Percentiles rank a stretch among this genome's conserved stretches.
Evolutionary conservation across 1,139 yeast genomes (phyloP).

Genomic region (Debaryomycetaceae sp.): DNA sequence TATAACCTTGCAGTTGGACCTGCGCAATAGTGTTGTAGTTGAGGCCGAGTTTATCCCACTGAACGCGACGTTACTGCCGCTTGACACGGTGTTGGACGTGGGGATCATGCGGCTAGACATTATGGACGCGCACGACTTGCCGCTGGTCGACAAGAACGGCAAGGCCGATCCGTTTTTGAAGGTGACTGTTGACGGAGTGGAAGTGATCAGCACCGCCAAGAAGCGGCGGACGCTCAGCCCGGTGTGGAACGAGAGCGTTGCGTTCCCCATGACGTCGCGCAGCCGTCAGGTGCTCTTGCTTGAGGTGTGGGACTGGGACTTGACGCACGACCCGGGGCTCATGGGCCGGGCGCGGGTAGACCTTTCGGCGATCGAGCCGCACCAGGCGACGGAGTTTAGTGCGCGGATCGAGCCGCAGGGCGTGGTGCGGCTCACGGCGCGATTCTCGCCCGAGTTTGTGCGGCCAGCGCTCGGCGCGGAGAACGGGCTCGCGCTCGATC

Average conservation of each 20-base stretch:
- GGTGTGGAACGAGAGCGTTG: slow-evolving; percentile 52
- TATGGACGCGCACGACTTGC: slow-evolving; percentile 40
- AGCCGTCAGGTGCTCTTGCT: slow-evolving; percentile 38
- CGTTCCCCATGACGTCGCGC: slow-evolving; percentile 54
- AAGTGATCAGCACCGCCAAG: slow-evolving; percentile 45
- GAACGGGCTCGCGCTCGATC: slow-evolving; percentile 29
- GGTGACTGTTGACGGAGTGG: slow-evolving; percentile 42
- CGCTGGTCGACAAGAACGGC: slow-evolving; percentile 59
- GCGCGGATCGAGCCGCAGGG: slow-evolving; percentile 55
- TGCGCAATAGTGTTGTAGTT: slow-evolving; percentile 30
- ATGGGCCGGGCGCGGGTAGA: slow-evolving; percentile 45
- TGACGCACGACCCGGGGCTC: slow-evolving; percentile 54
- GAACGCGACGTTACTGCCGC: slow-evolving; percentile 38
- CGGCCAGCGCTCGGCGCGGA: slow-evolving; percentile 43
- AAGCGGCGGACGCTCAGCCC: slow-evolving; percentile 61
- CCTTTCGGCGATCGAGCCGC: slow-evolving; percentile 36
- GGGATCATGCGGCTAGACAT: slow-evolving; percentile 50
- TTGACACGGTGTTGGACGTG: slow-evolving; percentile 58
- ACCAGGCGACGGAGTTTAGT: slow-evolving; percentile 31
- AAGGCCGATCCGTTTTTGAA: slow-evolving; percentile 61
- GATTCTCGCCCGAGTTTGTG: slow-evolving; percentile 55
- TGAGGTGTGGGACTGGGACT: slow-evolving; percentile 66
- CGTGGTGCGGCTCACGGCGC: slow-evolving; percentile 36
- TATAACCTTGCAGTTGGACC: slow-evolving; percentile 32
- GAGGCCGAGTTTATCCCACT: slow-evolving; percentile 55